Conservation (phyloP, 306 rosid species). For the Fragaria ananassa region DNA sequence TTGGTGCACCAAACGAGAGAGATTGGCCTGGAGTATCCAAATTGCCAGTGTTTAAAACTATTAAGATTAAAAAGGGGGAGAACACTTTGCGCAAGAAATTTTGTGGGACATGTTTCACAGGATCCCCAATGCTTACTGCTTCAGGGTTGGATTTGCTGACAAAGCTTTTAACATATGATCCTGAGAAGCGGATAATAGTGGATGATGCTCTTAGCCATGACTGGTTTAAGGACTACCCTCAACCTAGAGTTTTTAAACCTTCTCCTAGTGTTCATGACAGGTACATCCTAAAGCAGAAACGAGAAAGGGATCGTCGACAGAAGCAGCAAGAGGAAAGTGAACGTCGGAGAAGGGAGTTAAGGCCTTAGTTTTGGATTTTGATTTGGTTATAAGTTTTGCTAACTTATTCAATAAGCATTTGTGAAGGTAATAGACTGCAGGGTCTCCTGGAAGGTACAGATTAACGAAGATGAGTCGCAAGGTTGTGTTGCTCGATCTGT, state of each 20-base stretch:
- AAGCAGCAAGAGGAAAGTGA: background rate
- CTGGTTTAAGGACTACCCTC: slow-evolving; percentile 79
- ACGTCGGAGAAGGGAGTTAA: too few species aligned
- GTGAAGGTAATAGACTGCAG: slow-evolving; percentile 9
- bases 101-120: slow-evolving; percentile 71
- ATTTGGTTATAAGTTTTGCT: too few species aligned
- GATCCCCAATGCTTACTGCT: slow-evolving; percentile 66
- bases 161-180: slow-evolving; percentile 66
- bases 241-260: slow-evolving; percentile 56
- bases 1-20: slow-evolving; percentile 73
- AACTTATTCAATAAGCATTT: background rate
- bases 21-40: slow-evolving; percentile 83
- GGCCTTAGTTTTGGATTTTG: too few species aligned
- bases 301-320: background rate
- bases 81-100: slow-evolving; percentile 63
- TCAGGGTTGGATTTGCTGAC: slow-evolving; percentile 75
- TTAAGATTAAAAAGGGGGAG: slow-evolving; percentile 56
- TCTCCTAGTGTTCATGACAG: slow-evolving; percentile 46
- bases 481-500: background rate
- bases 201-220: slow-evolving; percentile 78
- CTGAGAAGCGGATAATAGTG: slow-evolving; percentile 71
- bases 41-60: slow-evolving; percentile 59
- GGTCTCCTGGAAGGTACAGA: background rate
- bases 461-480: background rate
- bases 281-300: slow-evolving; percentile 36